Evolutionary conservation across 768 basidiomycete species (phyloP), one percentile per base, ranked within the genome.

Genomic region (Macrolepiota albuminosa): DNA sequence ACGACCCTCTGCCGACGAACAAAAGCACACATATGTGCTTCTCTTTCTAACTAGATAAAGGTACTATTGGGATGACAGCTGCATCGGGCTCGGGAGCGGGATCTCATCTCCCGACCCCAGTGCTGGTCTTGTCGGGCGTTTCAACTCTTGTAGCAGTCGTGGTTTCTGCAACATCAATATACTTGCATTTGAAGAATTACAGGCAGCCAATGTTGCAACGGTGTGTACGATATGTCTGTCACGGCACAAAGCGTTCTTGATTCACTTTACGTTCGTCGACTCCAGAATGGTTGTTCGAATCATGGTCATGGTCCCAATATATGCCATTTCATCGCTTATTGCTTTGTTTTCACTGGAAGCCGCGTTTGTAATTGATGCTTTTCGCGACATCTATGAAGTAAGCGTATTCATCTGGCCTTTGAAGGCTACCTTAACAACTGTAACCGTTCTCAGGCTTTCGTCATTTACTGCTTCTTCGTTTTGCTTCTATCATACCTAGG

Each of bases 321-420:
- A 99, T 71, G 93, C 86, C 1, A 78, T 98, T 33, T 82, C 97
- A 0, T 95, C 93, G 4, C 78, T 98, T 64, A 93, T 98, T 62
- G 93, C 96, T 0, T 78, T 99, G 43, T 93, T 95, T 76, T 97
- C 95, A 0, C 77, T 98, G 57, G 90, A 96, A 69, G 93, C 91
- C 2, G 97, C 97, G 0, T 98, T 98, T 76, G 88, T 97, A 62
- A 95, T 99, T 61, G 97, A 99, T 70, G 93, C 84, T 16, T 79
- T 98, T 61, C 83, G 97, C 46, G 97, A 98, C 72, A 84, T 99
- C 16, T 99, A 99, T 71, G 97, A 99, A 82, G 95, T 93, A 61
- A 60, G 83, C 70, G 6, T 31, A 47, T 39, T 5, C 14, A 31
- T 34, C 40, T 24, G 4, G 14, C 16, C 26, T 18, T 39, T 8